Evolutionary conservation across 305 asterid species (phyloP).

Genomic region (Fraxinus angustifolia): DNA sequence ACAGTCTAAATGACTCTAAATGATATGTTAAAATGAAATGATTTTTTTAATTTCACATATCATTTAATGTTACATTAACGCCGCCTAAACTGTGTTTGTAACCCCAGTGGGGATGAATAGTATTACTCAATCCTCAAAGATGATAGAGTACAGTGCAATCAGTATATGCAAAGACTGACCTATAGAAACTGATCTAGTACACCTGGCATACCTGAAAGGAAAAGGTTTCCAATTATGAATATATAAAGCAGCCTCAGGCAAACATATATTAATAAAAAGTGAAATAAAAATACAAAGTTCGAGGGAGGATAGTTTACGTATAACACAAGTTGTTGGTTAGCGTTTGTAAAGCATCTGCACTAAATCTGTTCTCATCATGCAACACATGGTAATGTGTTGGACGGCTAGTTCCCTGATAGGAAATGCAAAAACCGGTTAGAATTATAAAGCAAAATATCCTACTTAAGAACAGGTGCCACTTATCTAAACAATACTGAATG

Average conservation of each 20-base stretch:
- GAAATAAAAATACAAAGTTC: not conserved
- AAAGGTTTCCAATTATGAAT: not conserved
- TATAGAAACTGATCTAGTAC: slow-evolving; percentile 73
- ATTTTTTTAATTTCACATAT: no score
- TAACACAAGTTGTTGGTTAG: slow-evolving; percentile 67
- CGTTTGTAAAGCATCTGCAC: slow-evolving; percentile 60
- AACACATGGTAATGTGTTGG: slow-evolving; percentile 83
- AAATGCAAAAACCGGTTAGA: not conserved
- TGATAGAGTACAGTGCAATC: not conserved
- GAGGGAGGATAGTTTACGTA: slow-evolving; percentile 42
- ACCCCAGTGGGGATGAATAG: no score
- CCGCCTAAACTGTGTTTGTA: no score
- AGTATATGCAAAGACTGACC: slow-evolving; percentile 38
- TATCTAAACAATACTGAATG: not conserved
- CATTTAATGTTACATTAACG: no score
- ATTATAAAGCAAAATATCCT: not conserved
- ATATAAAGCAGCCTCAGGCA: not conserved
- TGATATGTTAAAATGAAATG: no score
- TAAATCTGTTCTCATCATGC: slow-evolving; percentile 63
- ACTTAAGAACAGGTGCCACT: not conserved
- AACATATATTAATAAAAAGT: not conserved
- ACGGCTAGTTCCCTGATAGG: slow-evolving; percentile 72
- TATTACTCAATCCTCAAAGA: not conserved
- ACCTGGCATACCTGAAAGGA: slow-evolving; percentile 63
- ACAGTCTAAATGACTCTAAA: no score